Percentiles rank a stretch among this genome's conserved stretches.
phyloP scores from a whole-genome alignment of 2,329 filamentous ascomycete genomes.

The Beauveria pseudobassiana region DNA sequence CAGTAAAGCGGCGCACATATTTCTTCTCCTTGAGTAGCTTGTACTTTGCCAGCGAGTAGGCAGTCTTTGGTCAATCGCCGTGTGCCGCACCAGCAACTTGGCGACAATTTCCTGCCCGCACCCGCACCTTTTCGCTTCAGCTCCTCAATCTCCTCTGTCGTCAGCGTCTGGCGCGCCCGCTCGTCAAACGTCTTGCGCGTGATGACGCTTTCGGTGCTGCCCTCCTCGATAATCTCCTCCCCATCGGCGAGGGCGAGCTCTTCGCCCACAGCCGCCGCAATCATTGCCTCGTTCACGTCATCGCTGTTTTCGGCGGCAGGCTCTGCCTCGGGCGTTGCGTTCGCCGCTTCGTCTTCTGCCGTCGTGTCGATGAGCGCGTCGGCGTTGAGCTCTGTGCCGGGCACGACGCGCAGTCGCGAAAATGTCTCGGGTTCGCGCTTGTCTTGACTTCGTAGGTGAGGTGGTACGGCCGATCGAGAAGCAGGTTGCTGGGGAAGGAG shows the following conservation, averaged over 20 bases:
- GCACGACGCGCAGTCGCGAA: slow-evolving; percentile 67
- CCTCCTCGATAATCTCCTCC: slow-evolving; percentile 4
- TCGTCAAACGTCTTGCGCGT: slow-evolving; percentile 54
- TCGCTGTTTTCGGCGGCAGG: slow-evolving; percentile 34
- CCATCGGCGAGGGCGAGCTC: slow-evolving; percentile 38
- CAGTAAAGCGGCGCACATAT: slow-evolving; percentile 80
- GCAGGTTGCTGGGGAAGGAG: slow-evolving; percentile 77
- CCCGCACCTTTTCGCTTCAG: slow-evolving; percentile 66
- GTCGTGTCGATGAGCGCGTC: slow-evolving; percentile 55
- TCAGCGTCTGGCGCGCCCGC: slow-evolving; percentile 65
- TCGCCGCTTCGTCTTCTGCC: slow-evolving; percentile 28
- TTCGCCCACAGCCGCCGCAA: slow-evolving; percentile 30
- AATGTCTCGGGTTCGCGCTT: slow-evolving; percentile 56
- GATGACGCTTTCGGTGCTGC: slow-evolving; percentile 29
- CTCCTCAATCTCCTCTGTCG: slow-evolving; percentile 67
- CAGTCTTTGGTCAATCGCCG: slow-evolving; percentile 89
- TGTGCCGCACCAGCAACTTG: slow-evolving; percentile 86
- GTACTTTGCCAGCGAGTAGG: slow-evolving; percentile 91
- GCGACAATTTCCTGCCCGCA: slow-evolving; percentile 85
- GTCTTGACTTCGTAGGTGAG: slow-evolving; percentile 87
- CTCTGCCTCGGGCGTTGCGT: slow-evolving; percentile 20
- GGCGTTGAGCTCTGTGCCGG: slow-evolving; percentile 74
- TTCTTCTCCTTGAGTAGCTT: slow-evolving; percentile 91
- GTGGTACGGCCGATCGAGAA: slow-evolving; percentile 86
- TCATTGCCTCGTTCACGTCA: slow-evolving; percentile 34